Conservation (phyloP, 352 stramenopile species). For the Detonula confervacea region DNA sequence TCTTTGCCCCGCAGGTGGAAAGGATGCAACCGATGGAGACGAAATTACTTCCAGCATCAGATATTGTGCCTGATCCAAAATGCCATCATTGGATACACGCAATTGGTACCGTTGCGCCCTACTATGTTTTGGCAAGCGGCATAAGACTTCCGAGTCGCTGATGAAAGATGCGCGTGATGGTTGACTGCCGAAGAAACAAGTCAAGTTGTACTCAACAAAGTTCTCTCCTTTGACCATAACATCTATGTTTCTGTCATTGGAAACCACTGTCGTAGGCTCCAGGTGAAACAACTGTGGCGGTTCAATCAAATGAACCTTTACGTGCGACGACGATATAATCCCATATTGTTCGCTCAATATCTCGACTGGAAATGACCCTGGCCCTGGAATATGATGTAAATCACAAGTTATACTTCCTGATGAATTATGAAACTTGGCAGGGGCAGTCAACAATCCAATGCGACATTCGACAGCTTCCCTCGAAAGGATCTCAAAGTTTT, state of each 20-base stretch:
- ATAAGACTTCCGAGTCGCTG: conserved; percentile 37
- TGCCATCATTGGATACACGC: conserved; percentile 38
- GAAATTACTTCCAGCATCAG: conserved; percentile 30
- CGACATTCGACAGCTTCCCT: conserved; percentile 21
- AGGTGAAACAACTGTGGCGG: conserved; percentile 26
- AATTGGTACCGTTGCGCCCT: conserved; percentile 38
- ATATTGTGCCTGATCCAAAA: conserved; percentile 3
- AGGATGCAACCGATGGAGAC: conserved; percentile 36
- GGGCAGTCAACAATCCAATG: conserved; percentile 22
- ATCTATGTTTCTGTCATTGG: conserved; percentile 16
- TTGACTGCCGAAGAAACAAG: conserved; percentile 34
- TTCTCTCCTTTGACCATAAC: conserved; percentile 47
- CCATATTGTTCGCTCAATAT: conserved; percentile 31
- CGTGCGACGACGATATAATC: conserved; percentile 23
- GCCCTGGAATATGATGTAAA: conserved; percentile 8
- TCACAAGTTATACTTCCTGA: conserved; percentile 15
- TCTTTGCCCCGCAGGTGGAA: conserved; percentile 34
- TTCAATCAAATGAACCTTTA: conserved; percentile 44
- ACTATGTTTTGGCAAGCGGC: conserved; percentile 17
- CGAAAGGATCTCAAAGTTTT: conserved; percentile 34
- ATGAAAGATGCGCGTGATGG: conserved; percentile 32
- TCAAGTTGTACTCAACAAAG: conserved; percentile 48
- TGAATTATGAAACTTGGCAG: conserved; percentile 6
- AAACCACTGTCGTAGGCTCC: conserved; percentile 29
- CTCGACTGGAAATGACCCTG: conserved; percentile 25